phyloP scores from a whole-genome alignment of 1,139 yeast genomes.

The Meyerozyma athensensis region DNA sequence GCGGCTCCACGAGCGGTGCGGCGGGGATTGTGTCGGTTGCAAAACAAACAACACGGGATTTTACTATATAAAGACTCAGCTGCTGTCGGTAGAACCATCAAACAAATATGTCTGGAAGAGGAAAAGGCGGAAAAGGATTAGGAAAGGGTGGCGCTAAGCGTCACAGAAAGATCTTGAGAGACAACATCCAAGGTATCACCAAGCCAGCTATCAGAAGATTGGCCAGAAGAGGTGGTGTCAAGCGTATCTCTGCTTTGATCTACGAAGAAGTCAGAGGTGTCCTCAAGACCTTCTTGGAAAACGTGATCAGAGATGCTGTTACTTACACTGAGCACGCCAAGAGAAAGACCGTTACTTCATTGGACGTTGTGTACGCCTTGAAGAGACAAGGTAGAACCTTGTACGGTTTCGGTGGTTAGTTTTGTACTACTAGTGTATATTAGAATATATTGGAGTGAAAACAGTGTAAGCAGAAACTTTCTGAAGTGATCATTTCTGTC shows the following conservation, averaged over 20 bases:
- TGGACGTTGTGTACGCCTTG: conserved; percentile 98
- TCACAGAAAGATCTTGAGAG: conserved; percentile 99
- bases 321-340: conserved; percentile 99
- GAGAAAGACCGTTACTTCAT: conserved; percentile 99
- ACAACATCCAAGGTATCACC: conserved; percentile 99
- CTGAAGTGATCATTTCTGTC: no score
- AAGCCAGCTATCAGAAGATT: conserved; percentile 99
- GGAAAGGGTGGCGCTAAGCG: conserved; percentile 99
- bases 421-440: conserved; percentile 4
- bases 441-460: conserved; percentile 1
- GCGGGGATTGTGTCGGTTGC: conserved; percentile 1
- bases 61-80: conserved; percentile 9
- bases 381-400: conserved; percentile 99
- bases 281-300: conserved; percentile 91
- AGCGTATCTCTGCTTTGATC: conserved; percentile 98
- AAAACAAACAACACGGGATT: conserved; percentile 6
- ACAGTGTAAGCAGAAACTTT: no score
- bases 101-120: conserved; percentile 92
- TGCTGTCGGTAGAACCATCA: no score
- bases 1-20: neutral
- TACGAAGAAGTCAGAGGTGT: conserved; percentile 99
- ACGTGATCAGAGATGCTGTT: conserved; percentile 97
- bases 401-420: conserved; percentile 99
- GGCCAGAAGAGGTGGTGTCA: conserved; percentile 99
- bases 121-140: conserved; percentile 99